Base-by-base conservation (phyloP, 1,139 yeast genomes). In the Protomyces gravidus region DNA sequence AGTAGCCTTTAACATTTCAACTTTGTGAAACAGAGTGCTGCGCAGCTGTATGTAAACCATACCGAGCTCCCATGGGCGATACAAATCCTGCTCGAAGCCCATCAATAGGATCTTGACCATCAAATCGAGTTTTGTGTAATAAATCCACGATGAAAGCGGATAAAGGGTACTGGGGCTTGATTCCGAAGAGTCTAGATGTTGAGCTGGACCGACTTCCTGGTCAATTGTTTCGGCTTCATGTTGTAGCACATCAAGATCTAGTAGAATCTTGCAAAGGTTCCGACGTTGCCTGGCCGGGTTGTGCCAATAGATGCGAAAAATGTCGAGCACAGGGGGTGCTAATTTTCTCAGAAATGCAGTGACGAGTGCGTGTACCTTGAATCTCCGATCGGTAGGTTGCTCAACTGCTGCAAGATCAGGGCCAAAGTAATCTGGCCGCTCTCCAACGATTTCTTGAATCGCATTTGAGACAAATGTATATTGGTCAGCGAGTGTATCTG, bases 211-310 rank as follows among this genome's bases (percentile, higher is more conserved):
- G 5, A 60, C 40, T 7, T 46, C 51, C 23, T 30, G 17, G 46
- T 60, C 62, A 4, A 47, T 19, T 21, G 28, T 33, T 46, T 55
- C 60, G 5, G 62, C 55, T 39, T 57, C 62, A 15, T 85, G 95
- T 69, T 90, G 97, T 33, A 89, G 73, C 2, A 89, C 79, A 70
- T 92, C 97, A 86, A 94, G 88, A 2, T 82, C 69, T 5, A 81
- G 67, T 65, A 82, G 67, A 69, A 79, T 73, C 70, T 84, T 76
- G 67, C 83, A 70, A 70, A 85, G 72, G 66, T 81, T 76, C 68
- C 89, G 96, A 64, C 96, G 80, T 68, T 88, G 92, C 58, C 96
- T 79, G 59, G 95, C 83, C 26, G 88, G 82, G 68, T 90, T 90
- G 70, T 84, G 86, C 17, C 88, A 84, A 63, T 77, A 74, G 1